A percentile compares a stretch with the other conserved stretches of the same genome.
phyloP scores from a whole-genome alignment of 2,329 filamentous ascomycete genomes.

The Dactylellina haptotyla region DNA sequence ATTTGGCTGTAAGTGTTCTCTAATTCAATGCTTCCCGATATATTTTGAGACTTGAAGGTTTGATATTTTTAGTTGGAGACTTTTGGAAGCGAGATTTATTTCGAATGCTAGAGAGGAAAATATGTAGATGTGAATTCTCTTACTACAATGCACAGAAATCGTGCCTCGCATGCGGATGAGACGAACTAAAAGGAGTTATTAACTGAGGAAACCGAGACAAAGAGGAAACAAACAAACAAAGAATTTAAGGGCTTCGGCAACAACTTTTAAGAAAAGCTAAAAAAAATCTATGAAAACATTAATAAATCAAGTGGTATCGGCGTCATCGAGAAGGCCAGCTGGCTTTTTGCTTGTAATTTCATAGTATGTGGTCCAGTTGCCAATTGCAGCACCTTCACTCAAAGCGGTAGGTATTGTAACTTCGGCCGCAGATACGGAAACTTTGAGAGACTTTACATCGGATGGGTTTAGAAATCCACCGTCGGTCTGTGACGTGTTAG shows the following conservation, averaged over 20 bases:
- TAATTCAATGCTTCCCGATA: no score
- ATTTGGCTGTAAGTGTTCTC: no score
- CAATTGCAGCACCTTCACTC: slow-evolving; percentile 8
- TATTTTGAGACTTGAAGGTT: no score
- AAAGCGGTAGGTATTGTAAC: slow-evolving; percentile 31
- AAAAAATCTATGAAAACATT: background rate
- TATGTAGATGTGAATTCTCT: no score
- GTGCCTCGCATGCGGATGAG: no score
- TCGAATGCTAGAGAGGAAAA: no score
- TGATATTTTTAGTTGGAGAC: no score
- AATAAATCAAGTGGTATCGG: slow-evolving; percentile 15
- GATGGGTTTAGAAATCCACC: slow-evolving; percentile 15
- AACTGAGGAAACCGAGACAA: no score
- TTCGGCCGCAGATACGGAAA: slow-evolving; percentile 41
- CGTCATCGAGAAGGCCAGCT: slow-evolving; percentile 37
- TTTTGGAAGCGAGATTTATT: no score
- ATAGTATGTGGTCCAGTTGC: slow-evolving; percentile 41
- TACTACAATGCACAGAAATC: no score
- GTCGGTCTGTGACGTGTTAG: slow-evolving; percentile 11
- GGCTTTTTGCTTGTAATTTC: slow-evolving; percentile 45
- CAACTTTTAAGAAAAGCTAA: background rate
- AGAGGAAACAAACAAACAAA: no score
- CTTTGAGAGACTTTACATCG: slow-evolving; percentile 32
- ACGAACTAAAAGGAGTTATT: no score
- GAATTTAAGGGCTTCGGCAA: background rate